Conservation (phyloP, 371 early-diverging fungal species). For the Mucor sp. region DNA sequence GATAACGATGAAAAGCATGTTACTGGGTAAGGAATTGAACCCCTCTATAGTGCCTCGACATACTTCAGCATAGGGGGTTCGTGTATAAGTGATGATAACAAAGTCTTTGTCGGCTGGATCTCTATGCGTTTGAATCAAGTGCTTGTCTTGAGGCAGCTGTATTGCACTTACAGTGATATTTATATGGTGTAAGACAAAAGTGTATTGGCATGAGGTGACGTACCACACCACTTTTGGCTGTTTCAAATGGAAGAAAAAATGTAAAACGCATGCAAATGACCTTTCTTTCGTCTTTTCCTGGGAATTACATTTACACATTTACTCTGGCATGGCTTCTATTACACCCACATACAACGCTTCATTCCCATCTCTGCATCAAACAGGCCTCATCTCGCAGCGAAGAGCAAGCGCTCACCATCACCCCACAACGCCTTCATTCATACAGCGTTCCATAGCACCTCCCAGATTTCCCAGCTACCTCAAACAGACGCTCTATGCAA, state of each 20-base stretch:
- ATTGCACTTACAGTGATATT: no score
- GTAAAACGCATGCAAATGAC: not conserved
- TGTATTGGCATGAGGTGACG: not conserved
- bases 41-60: no score
- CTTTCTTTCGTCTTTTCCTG: not conserved
- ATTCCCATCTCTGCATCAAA: constrained; percentile 17
- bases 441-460: constrained; percentile 25
- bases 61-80: no score
- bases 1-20: no score
- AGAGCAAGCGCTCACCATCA: not conserved
- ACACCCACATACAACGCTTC: constrained; percentile 13
- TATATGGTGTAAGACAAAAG: no score
- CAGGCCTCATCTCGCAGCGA: not conserved
- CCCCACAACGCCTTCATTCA: not conserved
- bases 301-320: not conserved
- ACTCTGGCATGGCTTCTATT: not conserved
- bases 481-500: constrained; percentile 38
- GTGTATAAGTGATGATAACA: no score
- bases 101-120: no score
- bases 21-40: no score
- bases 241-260: not conserved
- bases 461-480: constrained; percentile 42
- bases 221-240: not conserved
- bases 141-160: no score
- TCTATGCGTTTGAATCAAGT: no score